Conservation (phyloP, 805 yeast genomes). For the Hanseniaspora nectarophila region DNA sequence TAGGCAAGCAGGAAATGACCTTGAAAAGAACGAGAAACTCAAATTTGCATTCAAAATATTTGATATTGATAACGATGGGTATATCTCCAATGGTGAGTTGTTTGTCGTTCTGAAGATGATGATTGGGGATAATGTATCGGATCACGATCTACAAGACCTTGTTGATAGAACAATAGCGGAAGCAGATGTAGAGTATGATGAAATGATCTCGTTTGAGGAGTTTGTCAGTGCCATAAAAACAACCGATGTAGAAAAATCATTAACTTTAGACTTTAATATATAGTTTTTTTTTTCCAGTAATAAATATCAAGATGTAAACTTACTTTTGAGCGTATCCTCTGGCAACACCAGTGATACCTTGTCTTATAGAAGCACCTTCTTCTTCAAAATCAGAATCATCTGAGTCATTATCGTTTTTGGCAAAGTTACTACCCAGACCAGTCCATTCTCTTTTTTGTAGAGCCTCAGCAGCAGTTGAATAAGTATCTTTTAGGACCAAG, state of each 20-base stretch:
- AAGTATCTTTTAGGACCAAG: slow-evolving; percentile 59
- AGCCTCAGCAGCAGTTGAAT: slow-evolving; percentile 75
- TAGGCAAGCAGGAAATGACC: slow-evolving; percentile 54
- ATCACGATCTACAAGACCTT: slow-evolving; percentile 81
- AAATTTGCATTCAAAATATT: slow-evolving; percentile 85
- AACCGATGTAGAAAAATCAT: slow-evolving; percentile 46
- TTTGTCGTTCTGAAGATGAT: slow-evolving; percentile 85
- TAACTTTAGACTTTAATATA: slow-evolving; percentile 40
- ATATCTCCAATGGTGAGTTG: slow-evolving; percentile 86
- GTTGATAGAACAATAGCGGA: slow-evolving; percentile 96
- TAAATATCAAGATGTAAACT: not conserved
- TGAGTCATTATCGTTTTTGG: slow-evolving; percentile 22
- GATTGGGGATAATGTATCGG: slow-evolving; percentile 88
- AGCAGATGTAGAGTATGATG: slow-evolving; percentile 80
- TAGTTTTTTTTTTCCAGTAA: slow-evolving; percentile 5
- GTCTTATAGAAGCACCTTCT: slow-evolving; percentile 70
- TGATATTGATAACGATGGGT: slow-evolving; percentile 93
- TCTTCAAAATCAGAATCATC: slow-evolving; percentile 34
- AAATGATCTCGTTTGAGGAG: slow-evolving; percentile 74
- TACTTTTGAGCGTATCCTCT: slow-evolving; percentile 48
- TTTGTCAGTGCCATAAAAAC: slow-evolving; percentile 54
- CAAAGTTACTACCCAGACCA: slow-evolving; percentile 81
- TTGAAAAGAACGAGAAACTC: slow-evolving; percentile 25
- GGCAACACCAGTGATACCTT: slow-evolving; percentile 81
- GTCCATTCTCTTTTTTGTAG: slow-evolving; percentile 71